Evolutionary conservation across 163 green algal species (phyloP).

Genomic region (Picocystis sp.): DNA sequence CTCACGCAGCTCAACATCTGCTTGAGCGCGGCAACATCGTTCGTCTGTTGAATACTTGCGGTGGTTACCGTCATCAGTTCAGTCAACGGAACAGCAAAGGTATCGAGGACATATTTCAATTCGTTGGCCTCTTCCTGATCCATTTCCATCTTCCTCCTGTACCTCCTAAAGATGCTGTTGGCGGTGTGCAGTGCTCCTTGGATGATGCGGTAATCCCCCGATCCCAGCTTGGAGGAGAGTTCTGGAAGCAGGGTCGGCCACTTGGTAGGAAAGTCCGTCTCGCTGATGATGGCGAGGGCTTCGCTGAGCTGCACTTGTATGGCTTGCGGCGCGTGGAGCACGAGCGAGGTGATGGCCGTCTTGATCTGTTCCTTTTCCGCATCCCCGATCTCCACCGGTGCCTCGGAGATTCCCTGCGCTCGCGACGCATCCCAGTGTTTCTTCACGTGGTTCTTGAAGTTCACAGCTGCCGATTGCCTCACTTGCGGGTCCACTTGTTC

Average conservation of each 20-base stretch:
- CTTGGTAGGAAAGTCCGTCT: slow-evolving; percentile 69
- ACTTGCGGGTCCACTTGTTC: slow-evolving; percentile 45
- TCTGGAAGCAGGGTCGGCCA: slow-evolving; percentile 80
- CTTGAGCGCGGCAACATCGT: slow-evolving; percentile 24
- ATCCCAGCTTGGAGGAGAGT: slow-evolving; percentile 52
- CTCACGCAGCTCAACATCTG: slow-evolving; percentile 41
- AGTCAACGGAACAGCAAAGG: slow-evolving; percentile 36
- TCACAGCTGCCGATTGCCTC: slow-evolving; percentile 74
- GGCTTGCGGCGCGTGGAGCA: slow-evolving; percentile 55
- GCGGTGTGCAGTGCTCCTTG: slow-evolving; percentile 63
- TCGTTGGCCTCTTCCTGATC: slow-evolving; percentile 21
- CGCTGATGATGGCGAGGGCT: slow-evolving; percentile 77
- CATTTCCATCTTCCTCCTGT: slow-evolving; percentile 20
- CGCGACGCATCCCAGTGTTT: slow-evolving; percentile 42
- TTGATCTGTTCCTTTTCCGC: slow-evolving; percentile 72
- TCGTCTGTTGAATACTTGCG: slow-evolving; percentile 3
- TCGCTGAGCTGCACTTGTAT: slow-evolving; percentile 83
- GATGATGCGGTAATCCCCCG: slow-evolving; percentile 23
- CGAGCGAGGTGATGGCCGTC: slow-evolving; percentile 57
- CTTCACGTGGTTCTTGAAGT: slow-evolving; percentile 96
- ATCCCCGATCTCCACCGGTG: slow-evolving; percentile 13
- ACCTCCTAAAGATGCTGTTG: slow-evolving; percentile 87
- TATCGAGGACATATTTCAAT: slow-evolving; percentile 44
- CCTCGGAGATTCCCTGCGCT: slow-evolving; percentile 4
- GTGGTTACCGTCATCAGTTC: slow-evolving; percentile 15